A percentile compares a stretch with the other conserved stretches of the same genome.
Conservation (phyloP, 2,329 filamentous ascomycete species). For the Trichophyton rubrum region DNA sequence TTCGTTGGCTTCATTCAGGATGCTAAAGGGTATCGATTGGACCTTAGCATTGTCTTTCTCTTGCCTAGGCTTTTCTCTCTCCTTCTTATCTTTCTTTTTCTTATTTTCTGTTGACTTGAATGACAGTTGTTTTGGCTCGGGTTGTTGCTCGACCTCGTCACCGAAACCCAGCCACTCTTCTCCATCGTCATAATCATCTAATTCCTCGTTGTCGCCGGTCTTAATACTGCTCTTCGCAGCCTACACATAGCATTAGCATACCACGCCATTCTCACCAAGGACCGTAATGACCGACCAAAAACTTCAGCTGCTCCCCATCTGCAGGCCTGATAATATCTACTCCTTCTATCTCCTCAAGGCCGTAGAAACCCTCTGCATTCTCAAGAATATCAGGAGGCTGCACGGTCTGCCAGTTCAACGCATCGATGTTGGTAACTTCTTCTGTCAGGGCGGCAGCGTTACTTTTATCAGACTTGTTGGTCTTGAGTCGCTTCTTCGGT, state of each 20-base stretch:
- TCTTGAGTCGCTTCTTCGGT: constrained; percentile 28
- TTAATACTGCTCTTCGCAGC: constrained; percentile 24
- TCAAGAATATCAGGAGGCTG: constrained; percentile 61
- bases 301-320: constrained; percentile 35
- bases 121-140: constrained; percentile 15
- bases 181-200: constrained; percentile 25
- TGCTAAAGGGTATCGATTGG: constrained; percentile 27
- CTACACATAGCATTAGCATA: constrained; percentile 14
- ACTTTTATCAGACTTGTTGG: constrained; percentile 11
- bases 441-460: constrained; percentile 13
- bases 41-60: constrained; percentile 15
- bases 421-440: constrained; percentile 33
- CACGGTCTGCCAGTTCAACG: constrained; percentile 52
- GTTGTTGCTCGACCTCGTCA: constrained; percentile 30
- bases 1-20: constrained; percentile 36
- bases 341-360: constrained; percentile 80
- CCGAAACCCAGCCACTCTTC: constrained; percentile 56
- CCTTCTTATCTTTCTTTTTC: constrained; percentile 6
- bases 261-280: too few species aligned
- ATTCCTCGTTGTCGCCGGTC: constrained; percentile 11
- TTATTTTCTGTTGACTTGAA: constrained; percentile 11
- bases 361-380: constrained; percentile 88
- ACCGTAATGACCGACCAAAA: constrained; percentile 23
- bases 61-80: constrained; percentile 20
- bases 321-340: constrained; percentile 62